Conservation (phyloP, 805 yeast species). For the Metschnikowia henanensis region DNA sequence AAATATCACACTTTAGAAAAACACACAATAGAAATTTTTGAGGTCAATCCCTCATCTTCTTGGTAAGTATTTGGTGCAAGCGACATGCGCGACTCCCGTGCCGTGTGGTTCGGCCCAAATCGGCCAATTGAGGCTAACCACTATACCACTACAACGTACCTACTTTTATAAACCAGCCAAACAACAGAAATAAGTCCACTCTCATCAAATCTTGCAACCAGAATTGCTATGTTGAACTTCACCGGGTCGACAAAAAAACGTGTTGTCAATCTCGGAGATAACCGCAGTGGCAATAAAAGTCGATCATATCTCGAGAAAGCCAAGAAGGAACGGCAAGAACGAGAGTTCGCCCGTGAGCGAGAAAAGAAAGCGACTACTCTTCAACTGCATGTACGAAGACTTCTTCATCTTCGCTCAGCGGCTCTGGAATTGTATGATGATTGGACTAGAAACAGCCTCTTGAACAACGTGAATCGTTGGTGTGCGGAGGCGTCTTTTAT, state of each 20-base stretch:
- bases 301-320: conserved; percentile 58
- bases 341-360: conserved; percentile 56
- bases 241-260: conserved; percentile 64
- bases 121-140: too few species aligned
- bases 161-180: too few species aligned
- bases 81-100: too few species aligned
- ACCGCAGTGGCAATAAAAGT: conserved; percentile 22
- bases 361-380: conserved; percentile 50
- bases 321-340: conserved; percentile 59
- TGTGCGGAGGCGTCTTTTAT: conserved; percentile 22
- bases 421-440: conserved; percentile 20
- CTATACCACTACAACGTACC: too few species aligned
- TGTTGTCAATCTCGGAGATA: conserved; percentile 63
- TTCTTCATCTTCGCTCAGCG: conserved; percentile 29
- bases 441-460: conserved; percentile 21
- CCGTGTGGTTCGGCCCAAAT: conserved; percentile 1
- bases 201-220: too few species aligned
- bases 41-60: too few species aligned
- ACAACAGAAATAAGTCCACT: too few species aligned
- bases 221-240: conserved; percentile 54
- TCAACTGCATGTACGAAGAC: conserved; percentile 49
- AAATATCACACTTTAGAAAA: too few species aligned
- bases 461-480: conserved; percentile 16
- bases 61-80: too few species aligned
- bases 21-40: too few species aligned